phyloP scores from a whole-genome alignment of 2,329 filamentous ascomycete species.

The Leptoxyphium fumago region DNA sequence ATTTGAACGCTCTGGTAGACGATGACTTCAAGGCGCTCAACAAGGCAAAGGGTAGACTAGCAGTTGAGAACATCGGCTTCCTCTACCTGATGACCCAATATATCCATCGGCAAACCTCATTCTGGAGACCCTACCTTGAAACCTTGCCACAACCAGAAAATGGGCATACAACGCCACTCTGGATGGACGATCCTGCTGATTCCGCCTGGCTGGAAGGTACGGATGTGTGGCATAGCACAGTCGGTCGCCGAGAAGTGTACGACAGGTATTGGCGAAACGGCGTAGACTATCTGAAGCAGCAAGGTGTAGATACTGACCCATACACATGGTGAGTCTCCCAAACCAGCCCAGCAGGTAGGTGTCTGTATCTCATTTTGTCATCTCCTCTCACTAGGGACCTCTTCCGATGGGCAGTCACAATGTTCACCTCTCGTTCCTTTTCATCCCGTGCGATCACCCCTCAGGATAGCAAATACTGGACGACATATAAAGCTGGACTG shows the following conservation, averaged over 20 bases:
- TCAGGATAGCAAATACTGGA: conserved; percentile 21
- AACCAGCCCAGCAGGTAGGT: conserved; percentile 12
- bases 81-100: conserved; percentile 24
- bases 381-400: conserved; percentile 25
- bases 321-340: conserved; percentile 27
- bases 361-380: conserved; percentile 3
- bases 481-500: conserved; percentile 18
- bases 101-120: conserved; percentile 17
- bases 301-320: conserved; percentile 17
- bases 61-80: conserved; percentile 19
- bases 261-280: conserved; percentile 22
- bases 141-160: conserved; percentile 17
- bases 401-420: conserved; percentile 36
- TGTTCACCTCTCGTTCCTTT: conserved; percentile 38
- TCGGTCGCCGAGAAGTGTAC: conserved; percentile 21
- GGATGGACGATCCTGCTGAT: conserved; percentile 19
- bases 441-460: conserved; percentile 25
- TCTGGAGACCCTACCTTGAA: conserved; percentile 24
- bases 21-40: conserved; percentile 18
- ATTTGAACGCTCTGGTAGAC: conserved; percentile 23
- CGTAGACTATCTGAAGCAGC: conserved; percentile 14
- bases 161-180: conserved; percentile 19
- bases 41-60: conserved; percentile 11
- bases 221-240: conserved; percentile 18
- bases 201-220: conserved; percentile 21